A percentile compares a stretch with the other conserved stretches of the same genome.
phyloP scores from a whole-genome alignment of 1,284 basidiomycete species.

The Trametes versicolor region DNA sequence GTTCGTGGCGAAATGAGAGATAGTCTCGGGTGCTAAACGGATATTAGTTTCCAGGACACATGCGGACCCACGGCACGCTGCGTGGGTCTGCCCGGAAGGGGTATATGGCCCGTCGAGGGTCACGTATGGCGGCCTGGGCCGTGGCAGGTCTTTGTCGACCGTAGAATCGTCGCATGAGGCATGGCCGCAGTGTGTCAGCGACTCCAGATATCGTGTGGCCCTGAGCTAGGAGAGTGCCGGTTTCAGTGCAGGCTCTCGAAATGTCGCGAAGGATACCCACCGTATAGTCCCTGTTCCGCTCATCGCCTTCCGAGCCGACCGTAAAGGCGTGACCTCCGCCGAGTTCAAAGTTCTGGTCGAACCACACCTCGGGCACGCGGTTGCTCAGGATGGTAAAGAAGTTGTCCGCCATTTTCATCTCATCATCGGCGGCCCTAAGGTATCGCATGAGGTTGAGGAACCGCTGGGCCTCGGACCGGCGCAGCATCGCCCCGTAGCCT shows the following conservation, averaged over 20 bases:
- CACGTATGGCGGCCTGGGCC: conserved; percentile 36
- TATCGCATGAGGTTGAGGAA: conserved; percentile 60
- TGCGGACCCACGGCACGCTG: conserved; percentile 55
- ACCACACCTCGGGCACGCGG: conserved; percentile 60
- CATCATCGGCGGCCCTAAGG: conserved; percentile 57
- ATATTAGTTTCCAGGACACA: conserved; percentile 69
- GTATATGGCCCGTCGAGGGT: conserved; percentile 24
- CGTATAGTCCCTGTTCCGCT: conserved; percentile 65
- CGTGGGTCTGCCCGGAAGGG: conserved; percentile 39
- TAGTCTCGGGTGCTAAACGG: conserved; percentile 49
- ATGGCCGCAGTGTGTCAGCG: conserved; percentile 40
- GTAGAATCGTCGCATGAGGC: conserved; percentile 31
- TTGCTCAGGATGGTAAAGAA: conserved; percentile 72
- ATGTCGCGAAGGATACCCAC: conserved; percentile 50
- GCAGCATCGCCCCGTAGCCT: conserved; percentile 68
- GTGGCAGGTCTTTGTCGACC: conserved; percentile 15
- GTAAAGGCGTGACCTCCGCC: conserved; percentile 71
- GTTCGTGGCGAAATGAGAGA: conserved; percentile 38
- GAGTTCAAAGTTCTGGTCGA: conserved; percentile 68
- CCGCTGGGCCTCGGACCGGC: conserved; percentile 50
- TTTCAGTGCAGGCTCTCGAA: conserved; percentile 4
- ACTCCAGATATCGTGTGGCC: conserved; percentile 54
- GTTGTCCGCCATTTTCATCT: conserved; percentile 75
- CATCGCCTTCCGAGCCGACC: conserved; percentile 63
- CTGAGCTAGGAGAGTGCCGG: conserved; percentile 44